Percentiles rank a stretch among this genome's conserved stretches.
These are phyloP conservation scores for Pholiota molesta DNA, from an alignment of 768 basidiomycete genomes.

Conservation along the genomic window DNA sequence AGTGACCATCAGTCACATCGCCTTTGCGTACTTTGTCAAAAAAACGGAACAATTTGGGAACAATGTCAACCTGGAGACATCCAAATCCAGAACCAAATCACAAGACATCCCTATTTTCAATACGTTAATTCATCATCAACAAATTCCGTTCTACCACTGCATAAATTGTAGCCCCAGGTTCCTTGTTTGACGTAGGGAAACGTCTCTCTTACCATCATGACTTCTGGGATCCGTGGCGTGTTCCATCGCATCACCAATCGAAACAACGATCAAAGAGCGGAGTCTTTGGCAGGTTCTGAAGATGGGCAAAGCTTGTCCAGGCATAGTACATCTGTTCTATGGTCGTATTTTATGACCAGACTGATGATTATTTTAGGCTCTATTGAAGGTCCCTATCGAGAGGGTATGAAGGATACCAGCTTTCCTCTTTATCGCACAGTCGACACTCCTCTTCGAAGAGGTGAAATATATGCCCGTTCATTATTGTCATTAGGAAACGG, in stretches of 20 bases:
- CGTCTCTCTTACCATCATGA: neutral
- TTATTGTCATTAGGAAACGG: neutral
- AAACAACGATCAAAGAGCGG: neutral
- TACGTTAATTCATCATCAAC: too few species aligned
- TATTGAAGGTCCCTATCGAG: neutral
- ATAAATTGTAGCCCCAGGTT: neutral
- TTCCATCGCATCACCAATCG: neutral
- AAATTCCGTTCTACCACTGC: neutral
- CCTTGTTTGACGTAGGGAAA: too few species aligned
- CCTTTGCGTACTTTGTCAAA: too few species aligned
- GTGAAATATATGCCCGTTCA: neutral
- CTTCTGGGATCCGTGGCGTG: neutral
- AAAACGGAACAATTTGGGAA: too few species aligned
- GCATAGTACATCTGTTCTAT: neutral
- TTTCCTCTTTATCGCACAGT: neutral
- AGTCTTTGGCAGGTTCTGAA: neutral
- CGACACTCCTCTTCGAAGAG: neutral
- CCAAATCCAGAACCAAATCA: too few species aligned
- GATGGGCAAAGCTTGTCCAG: neutral
- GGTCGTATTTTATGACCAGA: neutral
- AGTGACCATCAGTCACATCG: too few species aligned
- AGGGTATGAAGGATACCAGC: neutral
- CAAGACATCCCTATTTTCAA: too few species aligned
- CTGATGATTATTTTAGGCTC: neutral
- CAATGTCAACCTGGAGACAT: too few species aligned